These are phyloP conservation scores for Populus ilicifolia DNA, from an alignment of 345 rosid genomes.

Conservation along the genomic window DNA sequence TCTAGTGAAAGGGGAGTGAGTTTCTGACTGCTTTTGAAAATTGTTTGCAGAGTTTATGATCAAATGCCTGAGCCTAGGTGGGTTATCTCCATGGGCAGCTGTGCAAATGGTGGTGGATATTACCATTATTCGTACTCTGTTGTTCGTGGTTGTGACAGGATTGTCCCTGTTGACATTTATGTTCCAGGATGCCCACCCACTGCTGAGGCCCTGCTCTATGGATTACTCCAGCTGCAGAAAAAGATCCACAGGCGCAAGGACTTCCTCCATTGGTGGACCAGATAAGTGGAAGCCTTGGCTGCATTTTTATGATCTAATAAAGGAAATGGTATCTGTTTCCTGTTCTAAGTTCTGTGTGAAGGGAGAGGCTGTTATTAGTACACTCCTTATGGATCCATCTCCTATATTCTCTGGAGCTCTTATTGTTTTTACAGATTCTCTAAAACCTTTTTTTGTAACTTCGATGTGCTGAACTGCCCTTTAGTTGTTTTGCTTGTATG, in stretches of 20 bases:
- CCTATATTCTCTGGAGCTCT: neutral
- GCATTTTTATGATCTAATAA: constrained; percentile 16
- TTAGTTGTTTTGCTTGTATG: neutral
- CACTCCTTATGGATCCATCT: neutral
- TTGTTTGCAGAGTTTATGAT: constrained; percentile 79
- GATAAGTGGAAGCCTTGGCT: constrained; percentile 34
- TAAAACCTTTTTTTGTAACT: neutral
- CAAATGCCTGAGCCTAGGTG: constrained; percentile 99
- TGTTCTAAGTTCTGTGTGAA: constrained; percentile 18
- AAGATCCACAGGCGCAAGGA: constrained; percentile 98
- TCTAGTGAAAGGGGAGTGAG: neutral
- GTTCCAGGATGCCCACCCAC: constrained; percentile 99
- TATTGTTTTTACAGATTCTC: constrained; percentile 5
- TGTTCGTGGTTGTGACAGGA: constrained; percentile 95
- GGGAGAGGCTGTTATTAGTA: constrained; percentile 3
- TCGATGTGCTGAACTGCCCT: neutral
- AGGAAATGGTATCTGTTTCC: constrained; percentile 9
- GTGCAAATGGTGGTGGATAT: constrained; percentile 98
- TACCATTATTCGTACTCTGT: constrained; percentile 97
- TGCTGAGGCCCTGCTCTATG: constrained; percentile 93
- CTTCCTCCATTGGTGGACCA: constrained; percentile 92
- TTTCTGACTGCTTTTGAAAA: constrained; percentile 4
- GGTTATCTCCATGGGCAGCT: constrained; percentile 99
- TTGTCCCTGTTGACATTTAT: constrained; percentile 91
- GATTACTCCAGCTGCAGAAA: constrained; percentile 91